Evolutionary conservation across 2,329 filamentous ascomycete genomes (phyloP).

Genomic region (Aureobasidium sp.): DNA sequence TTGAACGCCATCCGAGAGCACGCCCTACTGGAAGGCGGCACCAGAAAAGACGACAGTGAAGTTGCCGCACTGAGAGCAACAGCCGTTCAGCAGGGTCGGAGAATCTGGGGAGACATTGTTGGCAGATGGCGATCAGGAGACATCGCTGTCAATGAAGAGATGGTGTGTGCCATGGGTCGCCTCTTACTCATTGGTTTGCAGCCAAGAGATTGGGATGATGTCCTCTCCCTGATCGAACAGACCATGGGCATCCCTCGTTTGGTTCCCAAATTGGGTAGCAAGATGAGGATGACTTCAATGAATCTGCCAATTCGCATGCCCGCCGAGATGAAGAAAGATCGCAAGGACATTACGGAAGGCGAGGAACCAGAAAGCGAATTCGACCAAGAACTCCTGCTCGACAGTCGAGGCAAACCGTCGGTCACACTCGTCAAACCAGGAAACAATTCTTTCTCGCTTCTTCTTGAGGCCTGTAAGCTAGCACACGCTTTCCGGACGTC

Average conservation of each 20-base stretch:
- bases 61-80: slow-evolving; percentile 30
- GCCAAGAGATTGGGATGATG: slow-evolving; percentile 58
- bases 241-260: slow-evolving; percentile 67
- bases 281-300: slow-evolving; percentile 20
- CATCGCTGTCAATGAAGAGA: slow-evolving; percentile 65
- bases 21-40: slow-evolving; percentile 19
- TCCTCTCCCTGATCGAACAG: slow-evolving; percentile 71
- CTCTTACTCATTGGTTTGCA: slow-evolving; percentile 60
- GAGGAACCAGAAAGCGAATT: slow-evolving; percentile 15
- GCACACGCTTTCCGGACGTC: slow-evolving; percentile 55
- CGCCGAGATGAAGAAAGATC: background rate
- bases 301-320: slow-evolving; percentile 21
- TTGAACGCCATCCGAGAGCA: slow-evolving; percentile 63
- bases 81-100: slow-evolving; percentile 58
- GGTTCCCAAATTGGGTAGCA: slow-evolving; percentile 31
- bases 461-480: slow-evolving; percentile 58
- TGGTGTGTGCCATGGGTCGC: slow-evolving; percentile 75
- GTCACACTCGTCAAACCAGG: slow-evolving; percentile 38
- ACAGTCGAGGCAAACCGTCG: background rate
- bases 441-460: slow-evolving; percentile 58
- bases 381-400: background rate
- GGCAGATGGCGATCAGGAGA: slow-evolving; percentile 66
- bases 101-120: slow-evolving; percentile 75
- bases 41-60: slow-evolving; percentile 23
- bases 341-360: background rate